Evolutionary conservation across 2,329 filamentous ascomycete genomes (phyloP).

Genomic region (Camptophora hylomeconis): DNA sequence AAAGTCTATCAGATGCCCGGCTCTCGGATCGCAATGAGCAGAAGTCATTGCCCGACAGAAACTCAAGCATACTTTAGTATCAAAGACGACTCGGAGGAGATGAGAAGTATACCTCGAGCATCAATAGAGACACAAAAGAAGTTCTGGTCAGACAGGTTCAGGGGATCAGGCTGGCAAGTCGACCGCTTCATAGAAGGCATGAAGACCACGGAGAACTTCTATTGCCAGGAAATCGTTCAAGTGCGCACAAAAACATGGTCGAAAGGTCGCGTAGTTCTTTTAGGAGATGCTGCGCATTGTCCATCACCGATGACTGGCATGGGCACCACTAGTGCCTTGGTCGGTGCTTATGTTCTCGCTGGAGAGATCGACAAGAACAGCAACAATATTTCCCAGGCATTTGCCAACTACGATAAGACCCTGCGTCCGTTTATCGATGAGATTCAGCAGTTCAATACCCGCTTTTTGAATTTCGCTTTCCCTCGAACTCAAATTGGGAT

Average conservation of each 20-base stretch:
- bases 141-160: slow-evolving; percentile 26
- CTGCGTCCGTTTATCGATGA: slow-evolving; percentile 17
- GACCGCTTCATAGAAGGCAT: slow-evolving; percentile 32
- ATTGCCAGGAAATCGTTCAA: slow-evolving; percentile 31
- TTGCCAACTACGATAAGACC: slow-evolving; percentile 13
- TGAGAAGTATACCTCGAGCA: slow-evolving; percentile 20
- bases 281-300: slow-evolving; percentile 43
- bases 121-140: slow-evolving; percentile 28
- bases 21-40: slow-evolving; percentile 27
- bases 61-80: slow-evolving; percentile 29
- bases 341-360: slow-evolving; percentile 25
- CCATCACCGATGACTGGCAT: slow-evolving; percentile 38
- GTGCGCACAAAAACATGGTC: slow-evolving; percentile 35
- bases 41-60: slow-evolving; percentile 26
- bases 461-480: slow-evolving; percentile 6
- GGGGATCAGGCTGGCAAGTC: slow-evolving; percentile 33
- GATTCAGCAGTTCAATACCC: slow-evolving; percentile 11
- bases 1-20: slow-evolving; percentile 26
- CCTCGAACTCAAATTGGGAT: slow-evolving; percentile 12
- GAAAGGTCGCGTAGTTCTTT: slow-evolving; percentile 34
- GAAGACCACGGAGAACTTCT: slow-evolving; percentile 30
- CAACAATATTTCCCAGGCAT: slow-evolving; percentile 10
- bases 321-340: slow-evolving; percentile 37
- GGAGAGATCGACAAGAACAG: slow-evolving; percentile 26
- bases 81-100: slow-evolving; percentile 14